Evolutionary conservation across 768 basidiomycete genomes (phyloP), one percentile per base, ranked within the genome.

Genomic region (Mycena sanguinolenta): DNA sequence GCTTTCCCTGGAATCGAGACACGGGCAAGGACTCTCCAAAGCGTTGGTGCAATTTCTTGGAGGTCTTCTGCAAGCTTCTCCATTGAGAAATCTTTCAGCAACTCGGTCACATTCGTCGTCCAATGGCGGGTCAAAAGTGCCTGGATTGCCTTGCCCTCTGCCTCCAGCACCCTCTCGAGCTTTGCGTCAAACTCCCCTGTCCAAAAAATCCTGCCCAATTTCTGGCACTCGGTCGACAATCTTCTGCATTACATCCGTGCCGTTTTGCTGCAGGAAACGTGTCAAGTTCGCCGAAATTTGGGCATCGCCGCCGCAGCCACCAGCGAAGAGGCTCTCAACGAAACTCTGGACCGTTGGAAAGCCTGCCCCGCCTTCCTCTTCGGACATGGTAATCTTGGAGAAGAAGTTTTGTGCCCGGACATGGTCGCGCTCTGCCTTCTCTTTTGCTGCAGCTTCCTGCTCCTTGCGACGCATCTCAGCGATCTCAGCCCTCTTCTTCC

Each of bases 31-130:
- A 63, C 55, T 39, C 38, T 27, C 63, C 63, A 63, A 1, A 63
- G 53, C 14, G 52, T 63, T 2, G 63, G 63, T n/a, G 63, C 53
- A 12, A 63, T 32, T 16, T 10, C 19, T 17, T 54, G 30, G 12
- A 63, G 19, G 19, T 65, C 23, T 23, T 39, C 27, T 58, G 46
- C 63, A 3, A 70, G 39, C 23, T 70, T 9, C 34, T 58, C 63
- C 69, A 70, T 65, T 2, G 63, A 65, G 16, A 70, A 70, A 5
- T 38, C 38, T 4, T 65, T 36, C 34, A 70, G n/a, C n/a, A n/a
- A n/a, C n/a, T n/a, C n/a, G n/a, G n/a, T n/a, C n/a, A n/a, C n/a
- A n/a, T n/a, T n/a, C n/a, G n/a, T n/a, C n/a, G n/a, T n/a, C n/a
- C n/a, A n/a, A n/a, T n/a, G n/a, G n/a, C n/a, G n/a, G n/a, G n/a